phyloP scores from a whole-genome alignment of 176 grass and related monocot genomes.

The Oryza nivara region DNA sequence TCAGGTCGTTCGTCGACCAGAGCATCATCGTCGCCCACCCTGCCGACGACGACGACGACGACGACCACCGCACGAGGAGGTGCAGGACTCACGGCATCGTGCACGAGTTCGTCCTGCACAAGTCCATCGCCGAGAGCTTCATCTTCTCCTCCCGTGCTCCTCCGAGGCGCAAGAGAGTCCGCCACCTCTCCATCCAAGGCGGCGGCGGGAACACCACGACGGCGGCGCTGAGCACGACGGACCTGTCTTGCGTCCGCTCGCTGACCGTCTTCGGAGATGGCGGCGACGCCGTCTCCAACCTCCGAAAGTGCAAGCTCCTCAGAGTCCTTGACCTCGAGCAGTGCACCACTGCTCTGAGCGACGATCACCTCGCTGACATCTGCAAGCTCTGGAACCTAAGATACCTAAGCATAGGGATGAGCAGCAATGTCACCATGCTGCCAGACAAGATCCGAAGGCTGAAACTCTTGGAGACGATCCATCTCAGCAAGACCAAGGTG shows the following conservation, averaged over 20 bases:
- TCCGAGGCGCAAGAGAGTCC: neutral
- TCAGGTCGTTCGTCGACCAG: slow-evolving; percentile 21
- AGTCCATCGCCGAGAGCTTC: slow-evolving; percentile 31
- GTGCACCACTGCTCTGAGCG: slow-evolving; percentile 18
- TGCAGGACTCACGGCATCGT: slow-evolving; percentile 41
- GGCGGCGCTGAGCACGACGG: neutral
- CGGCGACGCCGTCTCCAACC: neutral
- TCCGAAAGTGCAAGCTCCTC: slow-evolving; percentile 18
- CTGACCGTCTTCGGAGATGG: slow-evolving; percentile 36
- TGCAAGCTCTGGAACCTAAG: slow-evolving; percentile 38
- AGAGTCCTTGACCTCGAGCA: slow-evolving; percentile 41
- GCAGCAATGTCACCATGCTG: neutral
- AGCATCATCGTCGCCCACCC: slow-evolving; percentile 26
- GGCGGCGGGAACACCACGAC: neutral
- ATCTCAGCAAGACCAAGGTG: slow-evolving; percentile 16
- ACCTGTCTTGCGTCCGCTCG: slow-evolving; percentile 40
- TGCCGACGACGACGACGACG: neutral
- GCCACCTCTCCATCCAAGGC: slow-evolving; percentile 41
- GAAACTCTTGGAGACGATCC: slow-evolving; percentile 28
- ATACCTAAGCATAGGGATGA: slow-evolving; percentile 33
- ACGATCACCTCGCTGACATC: slow-evolving; percentile 27
- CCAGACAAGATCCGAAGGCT: slow-evolving; percentile 22
- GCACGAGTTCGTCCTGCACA: slow-evolving; percentile 43
- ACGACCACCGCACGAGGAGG: neutral
- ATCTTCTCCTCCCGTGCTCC: neutral